These are phyloP conservation scores for Pseudocercospora musae DNA, from an alignment of 2,329 filamentous ascomycete genomes.

Conservation along the genomic window DNA sequence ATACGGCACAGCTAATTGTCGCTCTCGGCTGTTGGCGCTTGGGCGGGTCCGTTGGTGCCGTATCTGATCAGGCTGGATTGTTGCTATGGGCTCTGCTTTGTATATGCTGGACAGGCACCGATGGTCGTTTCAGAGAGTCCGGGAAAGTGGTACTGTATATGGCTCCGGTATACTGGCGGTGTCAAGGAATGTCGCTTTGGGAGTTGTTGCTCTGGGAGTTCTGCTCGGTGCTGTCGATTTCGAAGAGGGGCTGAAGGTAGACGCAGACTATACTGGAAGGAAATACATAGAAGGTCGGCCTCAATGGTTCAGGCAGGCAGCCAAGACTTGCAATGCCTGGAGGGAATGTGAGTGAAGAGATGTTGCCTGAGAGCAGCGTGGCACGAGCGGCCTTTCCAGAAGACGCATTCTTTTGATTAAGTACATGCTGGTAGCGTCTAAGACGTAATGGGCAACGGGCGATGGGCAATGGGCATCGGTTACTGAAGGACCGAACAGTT, in stretches of 20 bases:
- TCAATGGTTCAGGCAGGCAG: neutral
- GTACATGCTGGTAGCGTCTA: too few relatives aligned
- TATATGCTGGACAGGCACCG: constrained; percentile 1
- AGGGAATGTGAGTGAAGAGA: neutral
- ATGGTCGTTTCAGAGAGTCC: neutral
- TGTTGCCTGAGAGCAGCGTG: neutral
- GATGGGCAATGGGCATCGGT: neutral
- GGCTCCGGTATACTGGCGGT: neutral
- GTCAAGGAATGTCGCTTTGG: constrained; percentile 2
- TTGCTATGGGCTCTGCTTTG: constrained; percentile 12
- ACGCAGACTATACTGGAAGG: neutral
- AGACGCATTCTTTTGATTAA: constrained; percentile 13
- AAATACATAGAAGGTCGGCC: neutral
- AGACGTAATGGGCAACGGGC: neutral
- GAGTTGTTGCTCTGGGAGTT: constrained; percentile 4
- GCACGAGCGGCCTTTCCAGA: constrained; percentile 10
- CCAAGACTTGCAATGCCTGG: neutral
- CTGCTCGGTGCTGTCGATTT: constrained; percentile 3
- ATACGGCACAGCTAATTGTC: constrained; percentile 12
- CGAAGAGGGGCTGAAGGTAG: neutral
- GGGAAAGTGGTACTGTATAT: neutral
- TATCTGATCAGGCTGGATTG: constrained; percentile 14
- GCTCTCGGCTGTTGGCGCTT: constrained; percentile 14
- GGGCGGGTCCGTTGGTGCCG: constrained; percentile 11
- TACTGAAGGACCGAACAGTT: constrained; percentile 1